Evolutionary conservation across 805 yeast genomes (phyloP).

Genomic region (Millerozyma acaciae): DNA sequence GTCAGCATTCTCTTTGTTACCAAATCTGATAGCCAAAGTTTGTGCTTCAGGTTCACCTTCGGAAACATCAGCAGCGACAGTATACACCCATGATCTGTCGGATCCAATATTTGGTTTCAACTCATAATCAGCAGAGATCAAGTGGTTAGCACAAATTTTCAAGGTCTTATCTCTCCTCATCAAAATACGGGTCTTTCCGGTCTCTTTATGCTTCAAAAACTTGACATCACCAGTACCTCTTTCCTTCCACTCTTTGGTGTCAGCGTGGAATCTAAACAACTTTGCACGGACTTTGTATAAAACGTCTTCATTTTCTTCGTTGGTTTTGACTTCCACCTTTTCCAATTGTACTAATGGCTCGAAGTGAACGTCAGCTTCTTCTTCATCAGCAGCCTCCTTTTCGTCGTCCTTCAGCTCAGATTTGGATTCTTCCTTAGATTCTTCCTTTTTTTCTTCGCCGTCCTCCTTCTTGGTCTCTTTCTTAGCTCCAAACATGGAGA

Average conservation of each 20-base stretch:
- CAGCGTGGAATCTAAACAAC: slow-evolving; percentile 83
- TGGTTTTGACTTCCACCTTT: slow-evolving; percentile 93
- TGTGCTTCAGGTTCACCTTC: slow-evolving; percentile 96
- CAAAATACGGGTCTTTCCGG: slow-evolving; percentile 80
- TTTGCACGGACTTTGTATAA: slow-evolving; percentile 82
- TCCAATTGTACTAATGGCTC: slow-evolving; percentile 95
- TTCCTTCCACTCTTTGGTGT: slow-evolving; percentile 94
- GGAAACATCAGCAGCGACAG: slow-evolving; percentile 77
- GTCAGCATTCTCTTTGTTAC: slow-evolving; percentile 89
- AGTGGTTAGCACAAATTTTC: slow-evolving; percentile 97
- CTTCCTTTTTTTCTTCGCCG: slow-evolving; percentile 21
- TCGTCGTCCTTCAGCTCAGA: slow-evolving; percentile 40
- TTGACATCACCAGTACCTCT: slow-evolving; percentile 99
- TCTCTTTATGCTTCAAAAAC: slow-evolving; percentile 82
- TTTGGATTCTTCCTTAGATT: slow-evolving; percentile 31
- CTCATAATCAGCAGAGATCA: slow-evolving; percentile 73
- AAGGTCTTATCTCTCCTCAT: slow-evolving; percentile 99
- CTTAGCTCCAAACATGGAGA: slow-evolving; percentile 94
- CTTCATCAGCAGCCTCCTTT: slow-evolving; percentile 55
- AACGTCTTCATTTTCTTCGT: slow-evolving; percentile 30
- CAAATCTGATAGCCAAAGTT: slow-evolving; percentile 95
- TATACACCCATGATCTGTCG: slow-evolving; percentile 98
- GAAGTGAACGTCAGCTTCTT: slow-evolving; percentile 83
- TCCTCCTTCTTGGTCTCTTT: slow-evolving; percentile 57
- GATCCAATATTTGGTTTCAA: slow-evolving; percentile 93